phyloP scores from a whole-genome alignment of 257 asterid species.

The Solanum habrochaites region DNA sequence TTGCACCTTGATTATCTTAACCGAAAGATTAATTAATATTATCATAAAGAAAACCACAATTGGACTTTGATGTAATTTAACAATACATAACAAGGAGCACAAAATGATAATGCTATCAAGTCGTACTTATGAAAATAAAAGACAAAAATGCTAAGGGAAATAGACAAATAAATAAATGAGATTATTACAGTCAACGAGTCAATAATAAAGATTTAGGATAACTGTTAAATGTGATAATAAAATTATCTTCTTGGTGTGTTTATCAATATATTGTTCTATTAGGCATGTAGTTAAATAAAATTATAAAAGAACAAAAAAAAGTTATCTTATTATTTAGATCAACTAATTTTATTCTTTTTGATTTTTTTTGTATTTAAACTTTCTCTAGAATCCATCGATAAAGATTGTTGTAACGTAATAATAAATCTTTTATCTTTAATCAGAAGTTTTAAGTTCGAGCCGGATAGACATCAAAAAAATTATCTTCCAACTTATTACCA shows the following conservation, averaged over 20 bases:
- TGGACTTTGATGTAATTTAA: not conserved
- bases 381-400: not conserved
- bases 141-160: not conserved
- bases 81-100: not conserved
- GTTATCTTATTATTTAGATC: not conserved
- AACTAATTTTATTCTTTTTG: not conserved
- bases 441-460: rapidly evolving
- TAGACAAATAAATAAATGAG: not conserved
- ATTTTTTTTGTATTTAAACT: not conserved
- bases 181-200: not conserved
- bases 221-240: no score
- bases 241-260: not conserved
- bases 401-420: not conserved
- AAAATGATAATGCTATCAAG: not conserved
- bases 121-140: not conserved
- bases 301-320: not conserved
- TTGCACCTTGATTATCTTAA: not conserved
- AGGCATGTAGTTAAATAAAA: not conserved
- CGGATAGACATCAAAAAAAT: no score
- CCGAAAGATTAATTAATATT: not conserved
- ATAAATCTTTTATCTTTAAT: rapidly evolving
- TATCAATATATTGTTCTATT: not conserved
- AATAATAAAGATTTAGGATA: not conserved
- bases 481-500: not conserved
- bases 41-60: not conserved